Evolutionary conservation across 1,139 yeast species (phyloP).

Genomic region (Geotrichum siamense): DNA sequence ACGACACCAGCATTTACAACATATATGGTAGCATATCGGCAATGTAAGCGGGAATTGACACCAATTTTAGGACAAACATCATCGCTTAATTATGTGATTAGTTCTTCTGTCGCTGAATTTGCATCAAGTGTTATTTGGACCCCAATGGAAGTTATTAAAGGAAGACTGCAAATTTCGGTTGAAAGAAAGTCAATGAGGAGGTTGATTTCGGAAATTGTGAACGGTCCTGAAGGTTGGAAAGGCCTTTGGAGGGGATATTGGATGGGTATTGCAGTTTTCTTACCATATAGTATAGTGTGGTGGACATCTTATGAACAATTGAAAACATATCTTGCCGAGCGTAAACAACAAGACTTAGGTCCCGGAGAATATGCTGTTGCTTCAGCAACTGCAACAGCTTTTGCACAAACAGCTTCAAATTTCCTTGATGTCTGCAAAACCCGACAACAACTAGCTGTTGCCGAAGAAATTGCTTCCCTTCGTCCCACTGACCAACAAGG

Average conservation of each 20-base stretch:
- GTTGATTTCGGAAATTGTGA: conserved; percentile 29
- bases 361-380: conserved; percentile 33
- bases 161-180: conserved; percentile 37
- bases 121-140: conserved; percentile 40
- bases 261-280: conserved; percentile 39
- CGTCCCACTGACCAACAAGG: conserved; percentile 37
- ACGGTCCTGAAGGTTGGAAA: conserved; percentile 31
- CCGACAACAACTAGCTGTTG: conserved; percentile 39
- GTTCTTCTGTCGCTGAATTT: conserved; percentile 39
- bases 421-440: conserved; percentile 40
- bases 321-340: conserved; percentile 14
- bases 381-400: conserved; percentile 36
- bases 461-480: conserved; percentile 35
- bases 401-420: conserved; percentile 38
- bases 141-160: conserved; percentile 42
- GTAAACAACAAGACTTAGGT: conserved; percentile 19
- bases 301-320: conserved; percentile 35
- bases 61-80: conserved; percentile 36
- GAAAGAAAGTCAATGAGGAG: conserved; percentile 22
- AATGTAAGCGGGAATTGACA: conserved; percentile 35
- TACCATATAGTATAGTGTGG: conserved; percentile 40
- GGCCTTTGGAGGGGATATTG: conserved; percentile 42
- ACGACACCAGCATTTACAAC: conserved; percentile 41
- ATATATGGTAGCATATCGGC: conserved; percentile 39
- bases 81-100: conserved; percentile 33